phyloP scores from a whole-genome alignment of 1,284 basidiomycete species.

The Irpex sp. region DNA sequence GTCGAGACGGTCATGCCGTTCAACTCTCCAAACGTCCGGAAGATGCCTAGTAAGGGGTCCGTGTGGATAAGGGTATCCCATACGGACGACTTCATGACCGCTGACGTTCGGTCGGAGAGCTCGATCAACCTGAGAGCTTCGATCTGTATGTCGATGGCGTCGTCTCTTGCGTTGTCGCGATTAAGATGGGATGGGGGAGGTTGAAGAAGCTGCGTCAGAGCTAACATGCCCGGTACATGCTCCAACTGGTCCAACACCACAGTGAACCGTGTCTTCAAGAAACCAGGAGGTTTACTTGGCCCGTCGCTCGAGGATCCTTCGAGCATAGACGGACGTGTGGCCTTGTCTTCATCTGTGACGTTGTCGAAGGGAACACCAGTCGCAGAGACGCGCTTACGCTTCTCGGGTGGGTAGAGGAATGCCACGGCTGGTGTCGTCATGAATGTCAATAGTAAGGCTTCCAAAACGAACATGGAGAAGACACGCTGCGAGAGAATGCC shows the following conservation, averaged over 20 bases:
- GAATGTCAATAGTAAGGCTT: conserved; percentile 82
- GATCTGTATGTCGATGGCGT: conserved; percentile 18
- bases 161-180: conserved; percentile 4
- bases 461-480: conserved; percentile 90
- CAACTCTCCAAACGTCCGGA: conserved; percentile 55
- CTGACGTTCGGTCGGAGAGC: conserved; percentile 64
- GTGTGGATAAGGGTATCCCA: conserved; percentile 47
- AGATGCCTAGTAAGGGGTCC: conserved; percentile 59
- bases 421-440: conserved; percentile 86
- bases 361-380: conserved; percentile 42
- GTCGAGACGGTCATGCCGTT: conserved; percentile 48
- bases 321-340: neutral
- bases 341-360: conserved; percentile 25
- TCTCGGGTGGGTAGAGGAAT: conserved; percentile 67
- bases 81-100: conserved; percentile 62
- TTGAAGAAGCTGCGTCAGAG: conserved; percentile 59
- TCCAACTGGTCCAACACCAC: conserved; percentile 91
- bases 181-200: conserved; percentile 20
- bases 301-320: conserved; percentile 9
- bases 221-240: conserved; percentile 76
- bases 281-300: neutral
- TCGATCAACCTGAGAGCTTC: conserved; percentile 59
- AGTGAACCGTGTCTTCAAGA: conserved; percentile 55
- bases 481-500: conserved; percentile 65
- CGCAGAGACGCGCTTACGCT: conserved; percentile 42